These are phyloP conservation scores for Borealophlyctis nickersoniae DNA, from an alignment of 192 early-diverging fungal genomes.

Conservation along the genomic window DNA sequence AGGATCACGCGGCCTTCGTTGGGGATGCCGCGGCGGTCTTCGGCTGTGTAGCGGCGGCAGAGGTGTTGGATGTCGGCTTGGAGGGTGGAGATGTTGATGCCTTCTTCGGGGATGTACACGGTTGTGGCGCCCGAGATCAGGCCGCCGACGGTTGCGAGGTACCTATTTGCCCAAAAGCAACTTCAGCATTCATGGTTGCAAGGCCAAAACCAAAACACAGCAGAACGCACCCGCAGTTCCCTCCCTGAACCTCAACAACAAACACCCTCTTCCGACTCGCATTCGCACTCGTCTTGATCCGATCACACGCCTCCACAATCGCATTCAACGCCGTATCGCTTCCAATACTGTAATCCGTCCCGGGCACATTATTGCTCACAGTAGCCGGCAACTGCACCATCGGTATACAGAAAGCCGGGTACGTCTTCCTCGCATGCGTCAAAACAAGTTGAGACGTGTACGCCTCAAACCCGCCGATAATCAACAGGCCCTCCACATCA, in stretches of 20 bases:
- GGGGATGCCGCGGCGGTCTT: slow-evolving; percentile 54
- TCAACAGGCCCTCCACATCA: slow-evolving; percentile 82
- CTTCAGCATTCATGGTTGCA: too few relatives aligned
- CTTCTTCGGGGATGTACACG: slow-evolving; percentile 92
- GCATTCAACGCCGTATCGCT: slow-evolving; percentile 93
- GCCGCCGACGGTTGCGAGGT: slow-evolving; percentile 82
- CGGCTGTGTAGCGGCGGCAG: slow-evolving; percentile 70
- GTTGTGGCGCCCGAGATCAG: slow-evolving; percentile 85
- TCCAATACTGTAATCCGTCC: slow-evolving; percentile 91
- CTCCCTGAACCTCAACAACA: slow-evolving; percentile 96
- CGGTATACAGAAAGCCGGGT: slow-evolving; percentile 92
- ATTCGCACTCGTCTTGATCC: slow-evolving; percentile 88
- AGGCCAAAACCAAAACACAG: too few relatives aligned
- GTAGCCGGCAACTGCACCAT: slow-evolving; percentile 92
- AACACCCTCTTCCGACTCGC: slow-evolving; percentile 89
- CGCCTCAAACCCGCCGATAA: slow-evolving; percentile 97
- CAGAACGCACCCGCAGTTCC: slow-evolving; percentile 74
- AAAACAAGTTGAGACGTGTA: slow-evolving; percentile 76
- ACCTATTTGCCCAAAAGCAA: slow-evolving; percentile 36
- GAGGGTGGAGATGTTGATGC: slow-evolving; percentile 71
- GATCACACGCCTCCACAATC: slow-evolving; percentile 86
- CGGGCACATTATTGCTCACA: slow-evolving; percentile 96
- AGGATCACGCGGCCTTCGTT: slow-evolving; percentile 86
- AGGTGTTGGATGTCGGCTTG: slow-evolving; percentile 86
- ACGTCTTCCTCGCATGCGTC: slow-evolving; percentile 65